Conservation (phyloP, 2,329 filamentous ascomycete species). For the Scedosporium apiospermum region DNA sequence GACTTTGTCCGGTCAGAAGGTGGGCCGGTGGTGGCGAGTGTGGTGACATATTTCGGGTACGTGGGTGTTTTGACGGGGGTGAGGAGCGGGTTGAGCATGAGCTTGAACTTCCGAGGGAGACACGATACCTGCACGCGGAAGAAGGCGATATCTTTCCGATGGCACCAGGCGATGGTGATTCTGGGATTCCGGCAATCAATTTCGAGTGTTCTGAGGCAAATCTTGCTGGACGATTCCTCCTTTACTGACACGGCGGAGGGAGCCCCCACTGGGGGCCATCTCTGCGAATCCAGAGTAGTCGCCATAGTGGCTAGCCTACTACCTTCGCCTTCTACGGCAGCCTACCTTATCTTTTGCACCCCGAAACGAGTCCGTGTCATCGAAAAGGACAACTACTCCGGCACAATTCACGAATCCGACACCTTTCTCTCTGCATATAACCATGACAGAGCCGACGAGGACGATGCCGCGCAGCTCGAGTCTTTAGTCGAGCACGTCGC, state of each 20-base stretch:
- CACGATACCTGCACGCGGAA: constrained; percentile 15
- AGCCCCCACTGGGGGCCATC: neutral
- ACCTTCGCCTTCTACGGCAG: constrained; percentile 15
- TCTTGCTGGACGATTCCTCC: constrained; percentile 11
- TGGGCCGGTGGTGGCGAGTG: constrained; percentile 30
- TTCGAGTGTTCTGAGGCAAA: constrained; percentile 15
- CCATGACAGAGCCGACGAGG: constrained; percentile 17
- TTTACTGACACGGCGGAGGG: neutral
- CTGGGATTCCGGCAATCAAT: constrained; percentile 15
- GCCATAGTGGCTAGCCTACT: constrained; percentile 11
- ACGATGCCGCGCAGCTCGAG: constrained; percentile 9
- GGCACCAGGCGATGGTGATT: constrained; percentile 18
- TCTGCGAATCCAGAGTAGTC: neutral
- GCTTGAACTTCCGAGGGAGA: constrained; percentile 33
- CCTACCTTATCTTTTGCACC: constrained; percentile 20
- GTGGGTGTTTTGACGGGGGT: constrained; percentile 40
- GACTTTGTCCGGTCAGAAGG: constrained; percentile 30
- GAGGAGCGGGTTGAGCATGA: constrained; percentile 32
- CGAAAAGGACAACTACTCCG: constrained; percentile 18
- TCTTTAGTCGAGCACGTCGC: constrained; percentile 7
- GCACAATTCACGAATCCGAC: constrained; percentile 12
- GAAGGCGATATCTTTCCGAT: constrained; percentile 15
- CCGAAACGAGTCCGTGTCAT: constrained; percentile 15
- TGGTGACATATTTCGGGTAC: constrained; percentile 38
- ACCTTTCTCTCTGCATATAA: constrained; percentile 18